These are phyloP conservation scores for Xerocomellus intermedius DNA, from an alignment of 768 basidiomycete genomes.

Conservation along the genomic window DNA sequence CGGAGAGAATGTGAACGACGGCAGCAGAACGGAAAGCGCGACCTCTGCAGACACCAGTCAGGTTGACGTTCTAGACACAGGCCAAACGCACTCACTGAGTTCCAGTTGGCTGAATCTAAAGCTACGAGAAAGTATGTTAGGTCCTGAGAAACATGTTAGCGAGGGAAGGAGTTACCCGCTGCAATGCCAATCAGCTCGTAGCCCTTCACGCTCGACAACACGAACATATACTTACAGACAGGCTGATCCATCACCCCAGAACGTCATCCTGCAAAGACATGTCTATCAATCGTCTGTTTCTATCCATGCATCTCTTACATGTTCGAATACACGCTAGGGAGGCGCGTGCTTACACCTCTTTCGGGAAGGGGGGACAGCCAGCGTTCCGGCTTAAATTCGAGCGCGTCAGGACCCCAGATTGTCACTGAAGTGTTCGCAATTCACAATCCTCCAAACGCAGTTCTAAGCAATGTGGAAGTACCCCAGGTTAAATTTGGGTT, in stretches of 20 bases:
- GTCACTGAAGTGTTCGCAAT: not conserved
- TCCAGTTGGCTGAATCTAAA: not conserved
- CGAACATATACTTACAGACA: not conserved
- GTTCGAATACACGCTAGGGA: not conserved
- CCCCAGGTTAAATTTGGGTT: not conserved
- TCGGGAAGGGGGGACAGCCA: too few relatives aligned
- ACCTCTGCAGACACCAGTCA: not conserved
- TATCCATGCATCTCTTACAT: not conserved
- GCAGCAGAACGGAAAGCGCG: not conserved
- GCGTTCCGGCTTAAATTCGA: too few relatives aligned
- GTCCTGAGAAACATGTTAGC: not conserved
- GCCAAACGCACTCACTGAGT: not conserved
- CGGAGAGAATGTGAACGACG: not conserved
- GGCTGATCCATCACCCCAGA: not conserved
- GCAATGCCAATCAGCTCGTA: not conserved
- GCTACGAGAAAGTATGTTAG: not conserved
- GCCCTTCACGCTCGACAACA: not conserved
- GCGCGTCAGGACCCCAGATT: too few relatives aligned
- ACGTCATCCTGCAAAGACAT: not conserved
- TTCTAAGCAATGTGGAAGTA: not conserved
- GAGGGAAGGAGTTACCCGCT: not conserved
- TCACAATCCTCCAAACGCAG: not conserved
- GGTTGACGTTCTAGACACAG: not conserved
- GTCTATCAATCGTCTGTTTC: not conserved
- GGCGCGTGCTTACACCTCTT: not conserved